These are phyloP conservation scores for Blastobotrys robertii DNA, from an alignment of 805 yeast genomes.

Conservation along the genomic window DNA sequence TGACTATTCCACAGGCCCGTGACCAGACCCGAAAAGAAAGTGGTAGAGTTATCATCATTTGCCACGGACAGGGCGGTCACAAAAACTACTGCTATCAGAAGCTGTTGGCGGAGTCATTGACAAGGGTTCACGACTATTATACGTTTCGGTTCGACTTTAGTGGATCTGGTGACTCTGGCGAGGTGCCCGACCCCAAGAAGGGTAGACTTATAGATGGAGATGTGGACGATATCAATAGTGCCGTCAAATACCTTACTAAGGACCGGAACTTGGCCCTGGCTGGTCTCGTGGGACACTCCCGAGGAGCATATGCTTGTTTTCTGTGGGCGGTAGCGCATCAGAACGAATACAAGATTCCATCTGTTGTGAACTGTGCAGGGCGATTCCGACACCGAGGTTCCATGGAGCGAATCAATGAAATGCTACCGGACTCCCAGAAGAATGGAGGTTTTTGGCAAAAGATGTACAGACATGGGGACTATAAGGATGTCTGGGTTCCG, in stretches of 20 bases:
- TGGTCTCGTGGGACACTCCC: conserved; percentile 65
- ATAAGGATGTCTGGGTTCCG: conserved; percentile 8
- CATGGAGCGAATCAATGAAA: conserved; percentile 26
- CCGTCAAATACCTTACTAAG: conserved; percentile 6
- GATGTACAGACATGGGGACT: conserved; percentile 16
- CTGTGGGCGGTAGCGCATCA: conserved; percentile 47
- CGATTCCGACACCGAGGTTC: conserved; percentile 34
- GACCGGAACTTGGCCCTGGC: conserved; percentile 35
- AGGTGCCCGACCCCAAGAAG: conserved; percentile 25
- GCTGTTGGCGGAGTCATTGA: conserved; percentile 48
- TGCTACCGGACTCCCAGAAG: conserved; percentile 14
- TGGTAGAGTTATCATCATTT: conserved; percentile 40
- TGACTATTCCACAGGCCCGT: not conserved
- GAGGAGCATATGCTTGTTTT: conserved; percentile 72
- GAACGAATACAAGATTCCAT: conserved; percentile 18
- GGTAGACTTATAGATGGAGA: conserved; percentile 60
- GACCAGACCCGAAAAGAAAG: not conserved
- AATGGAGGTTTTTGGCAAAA: conserved; percentile 24
- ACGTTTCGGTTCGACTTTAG: conserved; percentile 77
- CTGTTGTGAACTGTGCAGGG: conserved; percentile 65
- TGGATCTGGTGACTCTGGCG: conserved; percentile 72
- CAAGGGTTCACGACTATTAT: conserved; percentile 49
- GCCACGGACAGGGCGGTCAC: conserved; percentile 87
- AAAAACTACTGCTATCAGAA: conserved; percentile 69
- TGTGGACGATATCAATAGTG: conserved; percentile 49